A percentile compares a stretch with the other conserved stretches of the same genome.
phyloP scores from a whole-genome alignment of 257 asterid species.

The Petunia axillaris region DNA sequence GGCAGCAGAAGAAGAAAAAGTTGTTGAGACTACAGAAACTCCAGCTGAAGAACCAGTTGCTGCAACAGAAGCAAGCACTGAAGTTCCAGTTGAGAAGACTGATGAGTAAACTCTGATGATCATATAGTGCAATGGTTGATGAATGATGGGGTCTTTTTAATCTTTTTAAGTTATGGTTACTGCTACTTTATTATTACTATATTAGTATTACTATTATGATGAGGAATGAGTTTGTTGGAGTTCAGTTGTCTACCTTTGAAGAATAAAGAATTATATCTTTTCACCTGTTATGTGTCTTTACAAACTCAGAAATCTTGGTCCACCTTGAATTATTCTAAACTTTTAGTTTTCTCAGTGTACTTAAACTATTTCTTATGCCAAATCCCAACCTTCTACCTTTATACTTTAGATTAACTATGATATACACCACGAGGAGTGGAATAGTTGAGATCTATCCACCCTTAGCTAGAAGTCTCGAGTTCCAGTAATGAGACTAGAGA shows the following conservation, averaged over 20 bases:
- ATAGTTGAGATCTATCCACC: not conserved
- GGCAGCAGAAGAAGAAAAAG: conserved; percentile 20
- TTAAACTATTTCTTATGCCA: not conserved
- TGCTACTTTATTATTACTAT: not conserved
- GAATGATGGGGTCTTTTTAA: not conserved
- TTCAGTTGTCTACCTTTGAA: conserved; percentile 1
- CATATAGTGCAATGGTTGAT: not conserved
- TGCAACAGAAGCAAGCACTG: conserved; percentile 20
- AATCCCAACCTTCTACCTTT: not conserved
- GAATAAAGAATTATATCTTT: conserved; percentile 23
- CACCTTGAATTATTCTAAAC: not conserved
- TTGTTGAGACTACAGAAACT: not conserved
- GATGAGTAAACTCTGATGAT: conserved; percentile 35
- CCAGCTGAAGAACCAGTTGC: conserved; percentile 15
- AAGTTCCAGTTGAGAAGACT: conserved; percentile 50
- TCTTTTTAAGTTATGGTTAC: not conserved
- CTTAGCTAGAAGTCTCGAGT: not conserved
- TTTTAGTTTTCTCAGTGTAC: not conserved
- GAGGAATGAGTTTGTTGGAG: not conserved
- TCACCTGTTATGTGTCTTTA: not conserved
- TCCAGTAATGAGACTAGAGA: not conserved
- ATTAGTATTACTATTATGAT: not conserved
- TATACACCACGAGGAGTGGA: not conserved
- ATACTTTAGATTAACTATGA: not conserved
- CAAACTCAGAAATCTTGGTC: not conserved